Percentiles rank a stretch among this genome's conserved stretches.
phyloP scores from a whole-genome alignment of 1,139 yeast species.

The Yamadazyma diddensiae region DNA sequence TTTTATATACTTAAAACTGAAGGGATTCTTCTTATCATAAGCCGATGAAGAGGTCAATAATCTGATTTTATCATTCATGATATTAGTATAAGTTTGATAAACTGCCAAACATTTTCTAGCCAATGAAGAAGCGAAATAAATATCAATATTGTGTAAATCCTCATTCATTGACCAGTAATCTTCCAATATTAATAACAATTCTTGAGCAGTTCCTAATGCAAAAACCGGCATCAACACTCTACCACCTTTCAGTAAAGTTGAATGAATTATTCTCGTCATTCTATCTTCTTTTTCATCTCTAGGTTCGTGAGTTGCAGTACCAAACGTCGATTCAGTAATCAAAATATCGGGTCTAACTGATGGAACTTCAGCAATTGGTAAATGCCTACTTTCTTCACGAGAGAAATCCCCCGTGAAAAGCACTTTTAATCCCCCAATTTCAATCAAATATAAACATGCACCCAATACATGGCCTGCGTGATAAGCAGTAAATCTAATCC shows the following conservation, averaged over 20 bases:
- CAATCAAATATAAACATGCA: conserved; percentile 96
- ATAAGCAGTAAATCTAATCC: conserved; percentile 92
- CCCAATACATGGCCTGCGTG: conserved; percentile 99
- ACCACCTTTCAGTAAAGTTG: conserved; percentile 86
- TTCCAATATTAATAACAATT: conserved; percentile 79
- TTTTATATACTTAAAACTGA: conserved; percentile 81
- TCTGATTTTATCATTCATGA: conserved; percentile 93
- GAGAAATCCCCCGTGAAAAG: conserved; percentile 96
- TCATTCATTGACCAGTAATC: conserved; percentile 90
- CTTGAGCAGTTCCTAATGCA: conserved; percentile 97
- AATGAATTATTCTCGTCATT: conserved; percentile 77
- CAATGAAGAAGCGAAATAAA: conserved; percentile 87
- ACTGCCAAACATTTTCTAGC: conserved; percentile 98
- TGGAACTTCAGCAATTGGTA: conserved; percentile 94
- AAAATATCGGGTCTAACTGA: conserved; percentile 83
- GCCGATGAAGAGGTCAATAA: conserved; percentile 64
- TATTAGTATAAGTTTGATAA: conserved; percentile 91
- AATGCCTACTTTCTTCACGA: conserved; percentile 91
- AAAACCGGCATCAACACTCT: conserved; percentile 90
- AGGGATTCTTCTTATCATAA: conserved; percentile 61
- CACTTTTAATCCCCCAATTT: conserved; percentile 86
- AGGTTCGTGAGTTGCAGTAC: conserved; percentile 96
- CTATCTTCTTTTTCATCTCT: conserved; percentile 79
- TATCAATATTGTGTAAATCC: conserved; percentile 77
- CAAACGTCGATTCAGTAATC: conserved; percentile 94